Base-by-base conservation (phyloP, 371 early-diverging fungal species). In the Syncephalastrum monosporum region DNA sequence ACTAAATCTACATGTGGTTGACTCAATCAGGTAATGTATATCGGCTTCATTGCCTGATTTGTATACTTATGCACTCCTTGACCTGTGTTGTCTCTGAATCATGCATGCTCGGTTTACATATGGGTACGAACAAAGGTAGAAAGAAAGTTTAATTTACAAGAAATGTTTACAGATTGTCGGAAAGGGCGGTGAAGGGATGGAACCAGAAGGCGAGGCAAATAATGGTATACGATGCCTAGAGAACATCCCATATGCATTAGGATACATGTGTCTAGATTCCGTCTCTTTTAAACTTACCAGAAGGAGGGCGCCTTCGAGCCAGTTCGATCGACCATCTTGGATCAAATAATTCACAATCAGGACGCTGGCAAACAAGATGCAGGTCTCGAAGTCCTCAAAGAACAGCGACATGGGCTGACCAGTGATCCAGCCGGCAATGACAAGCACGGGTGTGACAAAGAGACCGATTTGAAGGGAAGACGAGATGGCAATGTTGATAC, bases 381-480 rank as follows among this genome's bases (percentile, higher is more conserved):
- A 82, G 2, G 92, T 91, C 61, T 95, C 93, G 67, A 94, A 92
- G 8, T 83, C 70, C 42, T 86, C 82, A 69, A 97, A 96, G 72
- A 82, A 86, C 16, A 97, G 74, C 23, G 86, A 87, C 84, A 95
- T 82, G 6, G 83, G 87, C 59, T 86, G 77, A 47, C 63, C 66
- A 54, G 94, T 90, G 56, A 83, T 79, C 96, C 97, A 97, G 3
- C 96, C 95, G 12, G 89, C 67, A 52, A 96, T 79, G 43, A 94
- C 94, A 48, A 91, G 70, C 17, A 94, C 64, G 4, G 96, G 97
- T 12, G 91, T 88, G 13, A 94, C 93, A 43, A 95, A 84, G 42
- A 96, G 77, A 3, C 93, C 91, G 56, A 96, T 93, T 72, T 96
- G 95, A 71, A 93, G 86, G 27, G 89, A 88, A 5, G 92, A 91